These are phyloP conservation scores for Komagataella phaffii DNA, from an alignment of 805 yeast species.

Conservation along the genomic window DNA sequence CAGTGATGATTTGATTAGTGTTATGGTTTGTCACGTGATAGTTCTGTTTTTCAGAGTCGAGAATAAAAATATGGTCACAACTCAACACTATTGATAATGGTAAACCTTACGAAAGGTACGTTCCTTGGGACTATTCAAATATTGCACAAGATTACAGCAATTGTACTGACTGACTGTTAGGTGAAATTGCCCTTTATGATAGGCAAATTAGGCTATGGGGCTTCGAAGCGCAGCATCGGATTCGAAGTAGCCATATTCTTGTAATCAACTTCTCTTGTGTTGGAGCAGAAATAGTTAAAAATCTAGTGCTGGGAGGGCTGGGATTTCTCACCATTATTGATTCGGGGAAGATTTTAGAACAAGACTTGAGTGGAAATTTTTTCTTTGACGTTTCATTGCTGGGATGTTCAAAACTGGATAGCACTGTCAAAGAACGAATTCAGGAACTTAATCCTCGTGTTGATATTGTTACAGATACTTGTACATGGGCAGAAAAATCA, in stretches of 20 bases:
- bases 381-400: slow-evolving; percentile 43
- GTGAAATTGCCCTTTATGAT: slow-evolving; percentile 86
- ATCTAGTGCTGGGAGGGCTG: slow-evolving; percentile 78
- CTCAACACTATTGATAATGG: neutral
- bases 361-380: slow-evolving; percentile 65
- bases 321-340: slow-evolving; percentile 69
- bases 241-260: slow-evolving; percentile 61
- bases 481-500: slow-evolving; percentile 11
- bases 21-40: too few species aligned
- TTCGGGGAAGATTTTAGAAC: slow-evolving; percentile 32
- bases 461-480: slow-evolving; percentile 29
- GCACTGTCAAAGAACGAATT: slow-evolving; percentile 40
- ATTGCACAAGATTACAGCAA: neutral
- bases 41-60: too few species aligned
- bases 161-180: slow-evolving; percentile 19
- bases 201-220: slow-evolving; percentile 97
- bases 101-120: neutral
- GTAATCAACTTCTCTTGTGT: slow-evolving; percentile 63
- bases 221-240: slow-evolving; percentile 70
- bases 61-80: neutral
- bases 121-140: neutral
- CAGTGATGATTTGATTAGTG: too few species aligned
- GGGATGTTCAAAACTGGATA: slow-evolving; percentile 38
- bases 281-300: slow-evolving; percentile 75
- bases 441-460: slow-evolving; percentile 76